These are phyloP conservation scores for Aspergillus pseudotamarii DNA, from an alignment of 2,329 filamentous ascomycete species.

Conservation along the genomic window DNA sequence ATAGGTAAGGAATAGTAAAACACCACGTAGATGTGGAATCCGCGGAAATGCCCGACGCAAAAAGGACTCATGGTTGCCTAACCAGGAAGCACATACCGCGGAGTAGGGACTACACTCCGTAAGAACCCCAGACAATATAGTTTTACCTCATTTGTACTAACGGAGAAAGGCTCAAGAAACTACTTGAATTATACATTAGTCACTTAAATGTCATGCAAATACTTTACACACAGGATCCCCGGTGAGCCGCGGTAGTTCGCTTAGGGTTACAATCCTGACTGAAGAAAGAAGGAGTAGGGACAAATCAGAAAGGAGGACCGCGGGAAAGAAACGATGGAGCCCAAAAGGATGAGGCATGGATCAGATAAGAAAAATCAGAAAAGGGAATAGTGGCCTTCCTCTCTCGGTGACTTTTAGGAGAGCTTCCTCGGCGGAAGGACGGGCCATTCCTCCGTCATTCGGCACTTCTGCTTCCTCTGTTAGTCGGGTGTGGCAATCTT, in stretches of 20 bases:
- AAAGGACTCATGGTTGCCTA: too few relatives aligned
- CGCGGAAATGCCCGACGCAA: too few relatives aligned
- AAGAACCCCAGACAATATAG: too few relatives aligned
- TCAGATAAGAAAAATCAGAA: constrained; percentile 11
- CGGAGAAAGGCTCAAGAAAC: too few relatives aligned
- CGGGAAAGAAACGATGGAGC: neutral
- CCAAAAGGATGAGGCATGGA: neutral
- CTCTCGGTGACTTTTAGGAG: neutral
- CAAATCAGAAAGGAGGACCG: neutral
- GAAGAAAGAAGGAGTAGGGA: neutral
- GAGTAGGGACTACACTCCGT: too few relatives aligned
- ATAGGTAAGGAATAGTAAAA: too few relatives aligned
- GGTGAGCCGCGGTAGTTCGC: neutral
- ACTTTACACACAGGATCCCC: too few relatives aligned
- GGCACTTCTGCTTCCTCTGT: constrained; percentile 16
- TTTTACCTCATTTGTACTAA: too few relatives aligned
- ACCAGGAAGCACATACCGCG: too few relatives aligned
- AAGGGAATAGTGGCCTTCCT: neutral
- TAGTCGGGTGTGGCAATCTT: neutral
- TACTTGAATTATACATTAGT: too few relatives aligned
- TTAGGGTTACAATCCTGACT: neutral
- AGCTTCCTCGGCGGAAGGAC: constrained; percentile 7
- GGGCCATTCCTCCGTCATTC: constrained; percentile 24
- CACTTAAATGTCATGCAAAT: too few relatives aligned
- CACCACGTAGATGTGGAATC: too few relatives aligned